phyloP scores from a whole-genome alignment of 2,329 filamentous ascomycete species.

The Verticillium nonalfalfae region DNA sequence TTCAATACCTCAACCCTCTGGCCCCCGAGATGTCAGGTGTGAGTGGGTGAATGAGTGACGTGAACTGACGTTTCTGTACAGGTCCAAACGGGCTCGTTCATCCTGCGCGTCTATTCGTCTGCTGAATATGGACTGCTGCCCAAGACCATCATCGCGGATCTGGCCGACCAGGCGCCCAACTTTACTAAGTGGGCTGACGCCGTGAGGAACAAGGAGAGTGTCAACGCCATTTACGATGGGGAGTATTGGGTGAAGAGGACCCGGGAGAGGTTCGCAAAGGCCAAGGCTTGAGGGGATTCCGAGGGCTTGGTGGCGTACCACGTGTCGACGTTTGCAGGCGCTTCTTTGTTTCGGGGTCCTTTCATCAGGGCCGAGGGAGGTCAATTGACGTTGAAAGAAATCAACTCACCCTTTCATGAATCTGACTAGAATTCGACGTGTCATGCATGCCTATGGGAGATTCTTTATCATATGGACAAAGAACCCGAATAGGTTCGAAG shows the following conservation, averaged over 20 bases:
- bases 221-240: conserved; percentile 57
- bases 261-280: conserved; percentile 28
- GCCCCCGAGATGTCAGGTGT: not conserved
- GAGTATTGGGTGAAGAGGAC: conserved; percentile 31
- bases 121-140: conserved; percentile 50
- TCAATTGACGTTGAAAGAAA: too few relatives aligned
- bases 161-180: conserved; percentile 52
- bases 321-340: not conserved
- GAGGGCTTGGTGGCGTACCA: not conserved
- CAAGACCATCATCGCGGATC: conserved; percentile 31
- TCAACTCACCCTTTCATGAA: too few relatives aligned
- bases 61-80: conserved; percentile 15
- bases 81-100: conserved; percentile 61
- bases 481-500: too few relatives aligned
- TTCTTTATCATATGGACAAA: too few relatives aligned
- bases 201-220: conserved; percentile 56
- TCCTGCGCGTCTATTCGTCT: conserved; percentile 52
- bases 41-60: not conserved
- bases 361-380: too few relatives aligned
- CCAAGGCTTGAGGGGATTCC: not conserved
- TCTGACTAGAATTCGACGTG: too few relatives aligned
- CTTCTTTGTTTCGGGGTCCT: not conserved
- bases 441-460: too few relatives aligned
- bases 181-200: conserved; percentile 63
- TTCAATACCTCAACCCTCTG: not conserved